Conservation (phyloP, 2,329 filamentous ascomycete genomes). For the Aspergillus ibericus region DNA sequence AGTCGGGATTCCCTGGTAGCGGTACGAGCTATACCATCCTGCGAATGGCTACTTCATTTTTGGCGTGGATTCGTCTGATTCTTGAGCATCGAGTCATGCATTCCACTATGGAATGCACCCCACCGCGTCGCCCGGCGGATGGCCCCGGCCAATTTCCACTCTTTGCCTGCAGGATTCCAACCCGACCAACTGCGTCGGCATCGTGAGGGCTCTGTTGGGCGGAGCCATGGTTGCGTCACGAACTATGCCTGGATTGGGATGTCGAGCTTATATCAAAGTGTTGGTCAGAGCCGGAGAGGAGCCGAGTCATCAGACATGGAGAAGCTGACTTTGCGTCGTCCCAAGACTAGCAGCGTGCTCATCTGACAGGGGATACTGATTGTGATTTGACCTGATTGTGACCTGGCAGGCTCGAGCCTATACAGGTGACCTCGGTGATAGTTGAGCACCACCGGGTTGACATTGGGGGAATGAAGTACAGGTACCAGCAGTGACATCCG, state of each 20-base stretch:
- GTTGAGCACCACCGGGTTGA: too few species aligned
- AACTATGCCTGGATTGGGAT: neutral
- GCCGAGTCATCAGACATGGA: neutral
- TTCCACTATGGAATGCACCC: neutral
- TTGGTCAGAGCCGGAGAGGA: neutral
- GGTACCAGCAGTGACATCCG: neutral
- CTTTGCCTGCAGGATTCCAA: neutral
- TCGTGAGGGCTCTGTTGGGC: too few species aligned
- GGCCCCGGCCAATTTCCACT: slow-evolving; percentile 1
- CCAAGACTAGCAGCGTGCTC: neutral
- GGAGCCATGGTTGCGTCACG: neutral
- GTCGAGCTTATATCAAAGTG: neutral
- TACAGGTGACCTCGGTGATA: neutral
- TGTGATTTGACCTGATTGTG: neutral
- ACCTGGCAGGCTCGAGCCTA: neutral
- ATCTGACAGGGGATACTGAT: neutral
- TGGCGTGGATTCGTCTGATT: too few species aligned
- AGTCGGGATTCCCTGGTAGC: too few species aligned
- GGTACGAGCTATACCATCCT: too few species aligned
- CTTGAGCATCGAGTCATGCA: neutral
- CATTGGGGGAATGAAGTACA: neutral
- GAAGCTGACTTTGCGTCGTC: too few species aligned
- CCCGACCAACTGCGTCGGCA: neutral
- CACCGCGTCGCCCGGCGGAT: neutral
- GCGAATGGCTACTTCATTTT: too few species aligned